Base-by-base conservation (phyloP, 306 rosid species). In the Vigna mungo region DNA sequence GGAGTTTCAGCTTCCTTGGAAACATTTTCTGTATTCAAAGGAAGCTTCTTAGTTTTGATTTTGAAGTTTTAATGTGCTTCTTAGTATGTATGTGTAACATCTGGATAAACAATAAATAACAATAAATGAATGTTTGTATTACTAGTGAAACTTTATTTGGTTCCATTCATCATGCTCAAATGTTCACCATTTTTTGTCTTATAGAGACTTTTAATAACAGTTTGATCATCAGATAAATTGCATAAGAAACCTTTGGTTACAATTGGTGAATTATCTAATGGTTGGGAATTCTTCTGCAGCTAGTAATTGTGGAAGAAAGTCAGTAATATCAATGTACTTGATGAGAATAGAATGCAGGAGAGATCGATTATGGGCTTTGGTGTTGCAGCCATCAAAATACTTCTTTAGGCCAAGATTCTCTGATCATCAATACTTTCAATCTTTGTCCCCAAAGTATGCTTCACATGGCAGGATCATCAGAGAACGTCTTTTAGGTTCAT, bases 271-370 rank as follows among this genome's bases (percentile, higher is more conserved):
- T 46, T 21, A 68, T 80, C 82, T 86, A 59, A 86, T 79, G 54
- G 64, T 67, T 74, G 61, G 61, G 18, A 64, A 17, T 18, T 82
- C 66, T 65, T 80, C 53, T 74, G 88, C 83, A 71, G 90, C 59
- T 68, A 73, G 65, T 69, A 56, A 66, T 66, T 81, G 88, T 78
- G 49, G 84, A 83, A 72, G 80, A 72, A 69, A 77, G 66, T 32
- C 64, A 56, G 16, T 70, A 72, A 78, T 70, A 68, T 87, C 87
- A 84, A 92, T 95, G 99, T 88, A 92, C 86, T 85, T 84, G 27
- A 89, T 89, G 83, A 88, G 87, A 86, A 82, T 95, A 82, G 86
- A 84, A 82, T 83, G 87, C 82, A 85, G 84, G 81, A 85, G 85
- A 84, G 83, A 86, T 85, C 89, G 81, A 85, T 86, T 89, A 75